phyloP scores from a whole-genome alignment of 805 yeast genomes.

The Pachysolen tannophilus region DNA sequence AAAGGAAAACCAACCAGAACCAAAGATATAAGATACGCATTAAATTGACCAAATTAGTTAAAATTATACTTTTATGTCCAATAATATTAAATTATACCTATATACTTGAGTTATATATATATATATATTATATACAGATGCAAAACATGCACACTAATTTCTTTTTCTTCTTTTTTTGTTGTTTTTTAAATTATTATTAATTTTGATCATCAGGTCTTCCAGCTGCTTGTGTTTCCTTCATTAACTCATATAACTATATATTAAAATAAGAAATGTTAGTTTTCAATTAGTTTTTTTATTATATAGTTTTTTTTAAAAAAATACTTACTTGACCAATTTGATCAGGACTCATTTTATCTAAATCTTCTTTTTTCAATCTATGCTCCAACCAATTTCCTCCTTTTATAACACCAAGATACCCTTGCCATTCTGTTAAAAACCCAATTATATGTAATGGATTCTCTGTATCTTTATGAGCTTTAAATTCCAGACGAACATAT shows the following conservation, averaged over 20 bases:
- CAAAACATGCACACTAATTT: too few species aligned
- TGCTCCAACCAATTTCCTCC: conserved; percentile 60
- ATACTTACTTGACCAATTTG: conserved; percentile 89
- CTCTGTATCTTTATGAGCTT: conserved; percentile 70
- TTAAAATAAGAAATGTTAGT: neutral
- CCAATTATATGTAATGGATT: conserved; percentile 94
- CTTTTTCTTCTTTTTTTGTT: too few species aligned
- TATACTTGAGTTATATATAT: too few species aligned
- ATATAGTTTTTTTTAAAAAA: too few species aligned
- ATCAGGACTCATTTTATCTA: conserved; percentile 84
- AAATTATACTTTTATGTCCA: too few species aligned
- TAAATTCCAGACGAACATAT: conserved; percentile 85
- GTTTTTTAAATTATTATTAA: too few species aligned
- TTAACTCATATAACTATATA: conserved; percentile 64
- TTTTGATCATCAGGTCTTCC: too few species aligned
- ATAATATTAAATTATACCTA: too few species aligned
- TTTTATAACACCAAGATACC: conserved; percentile 52
- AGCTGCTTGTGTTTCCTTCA: conserved; percentile 83
- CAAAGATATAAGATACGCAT: too few species aligned
- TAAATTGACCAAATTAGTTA: too few species aligned
- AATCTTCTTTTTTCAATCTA: conserved; percentile 49
- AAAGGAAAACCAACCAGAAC: too few species aligned
- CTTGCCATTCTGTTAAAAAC: conserved; percentile 92
- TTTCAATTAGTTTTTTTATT: neutral
- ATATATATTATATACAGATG: too few species aligned